phyloP scores from a whole-genome alignment of 768 basidiomycete genomes.

The Tremella mesenterica region DNA sequence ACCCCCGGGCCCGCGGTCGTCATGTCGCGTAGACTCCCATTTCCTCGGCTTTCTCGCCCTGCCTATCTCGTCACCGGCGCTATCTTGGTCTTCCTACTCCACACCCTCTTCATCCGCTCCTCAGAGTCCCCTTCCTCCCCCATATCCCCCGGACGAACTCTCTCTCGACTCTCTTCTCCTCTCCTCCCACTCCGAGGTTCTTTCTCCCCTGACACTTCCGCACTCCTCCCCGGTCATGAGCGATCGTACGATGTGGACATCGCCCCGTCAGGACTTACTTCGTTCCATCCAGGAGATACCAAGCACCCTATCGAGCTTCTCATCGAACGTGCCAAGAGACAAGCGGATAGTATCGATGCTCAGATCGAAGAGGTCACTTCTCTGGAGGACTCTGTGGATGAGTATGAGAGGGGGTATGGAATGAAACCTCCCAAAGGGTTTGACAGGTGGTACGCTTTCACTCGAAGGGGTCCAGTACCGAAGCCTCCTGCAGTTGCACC shows the following conservation, averaged over 20 bases:
- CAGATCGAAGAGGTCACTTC: slow-evolving; percentile 15
- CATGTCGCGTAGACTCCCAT: neutral
- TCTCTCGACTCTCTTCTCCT: too few species aligned
- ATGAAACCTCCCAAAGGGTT: slow-evolving; percentile 29
- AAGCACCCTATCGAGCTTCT: slow-evolving; percentile 26
- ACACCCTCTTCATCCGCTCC: slow-evolving; percentile 1
- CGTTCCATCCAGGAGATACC: slow-evolving; percentile 1
- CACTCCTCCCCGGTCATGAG: slow-evolving; percentile 4
- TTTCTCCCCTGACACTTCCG: too few species aligned
- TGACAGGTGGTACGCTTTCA: slow-evolving; percentile 28
- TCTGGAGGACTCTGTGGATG: slow-evolving; percentile 25
- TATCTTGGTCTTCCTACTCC: slow-evolving; percentile 5
- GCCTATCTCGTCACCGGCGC: neutral
- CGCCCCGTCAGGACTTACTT: slow-evolving; percentile 14
- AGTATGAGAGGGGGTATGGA: slow-evolving; percentile 24
- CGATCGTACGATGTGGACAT: slow-evolving; percentile 1
- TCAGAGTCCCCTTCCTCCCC: too few species aligned
- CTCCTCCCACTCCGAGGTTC: too few species aligned
- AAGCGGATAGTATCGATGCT: slow-evolving; percentile 13
- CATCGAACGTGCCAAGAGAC: slow-evolving; percentile 22
- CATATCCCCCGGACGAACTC: too few species aligned
- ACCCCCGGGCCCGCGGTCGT: neutral
- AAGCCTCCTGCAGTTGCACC: slow-evolving; percentile 14
- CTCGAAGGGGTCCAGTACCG: slow-evolving; percentile 11
- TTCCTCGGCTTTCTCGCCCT: neutral